Conservation (phyloP, 352 stramenopile species). For the Globisporangium sylvaticum region DNA sequence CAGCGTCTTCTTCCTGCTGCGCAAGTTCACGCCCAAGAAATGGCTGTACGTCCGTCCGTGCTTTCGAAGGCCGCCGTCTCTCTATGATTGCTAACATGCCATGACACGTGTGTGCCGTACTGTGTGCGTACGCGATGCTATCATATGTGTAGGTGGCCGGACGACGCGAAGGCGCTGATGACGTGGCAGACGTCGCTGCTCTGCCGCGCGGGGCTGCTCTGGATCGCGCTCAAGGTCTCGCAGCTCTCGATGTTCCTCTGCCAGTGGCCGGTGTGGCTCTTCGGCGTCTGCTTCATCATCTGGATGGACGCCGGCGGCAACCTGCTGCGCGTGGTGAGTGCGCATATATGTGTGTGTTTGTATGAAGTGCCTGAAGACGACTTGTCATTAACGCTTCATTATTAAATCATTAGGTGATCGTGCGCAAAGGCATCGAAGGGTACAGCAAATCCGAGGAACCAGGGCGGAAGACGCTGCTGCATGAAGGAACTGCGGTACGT, state of each 20-base stretch:
- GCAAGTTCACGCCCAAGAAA: conserved; percentile 45
- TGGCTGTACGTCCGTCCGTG: conserved; percentile 41
- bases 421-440: conserved; percentile 51
- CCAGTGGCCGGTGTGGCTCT: conserved; percentile 66
- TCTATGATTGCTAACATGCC: no score
- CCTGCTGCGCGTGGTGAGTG: conserved; percentile 44
- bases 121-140: not conserved
- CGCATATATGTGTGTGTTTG: not conserved
- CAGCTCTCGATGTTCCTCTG: conserved; percentile 56
- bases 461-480: conserved; percentile 55
- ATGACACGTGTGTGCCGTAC: no score
- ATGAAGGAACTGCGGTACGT: conserved; percentile 55
- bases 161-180: conserved; percentile 58
- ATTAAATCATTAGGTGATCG: conserved; percentile 29
- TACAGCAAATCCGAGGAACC: conserved; percentile 63
- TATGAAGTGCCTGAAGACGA: not conserved
- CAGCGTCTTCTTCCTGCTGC: conserved; percentile 59
- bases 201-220: conserved; percentile 59
- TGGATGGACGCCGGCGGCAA: conserved; percentile 69
- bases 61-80: no score
- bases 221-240: conserved; percentile 60
- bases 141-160: conserved; percentile 38
- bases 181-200: conserved; percentile 75
- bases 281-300: conserved; percentile 68
- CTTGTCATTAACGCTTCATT: not conserved